These are phyloP conservation scores for Aphanomyces invadans DNA, from an alignment of 352 stramenopile genomes.

Conservation along the genomic window DNA sequence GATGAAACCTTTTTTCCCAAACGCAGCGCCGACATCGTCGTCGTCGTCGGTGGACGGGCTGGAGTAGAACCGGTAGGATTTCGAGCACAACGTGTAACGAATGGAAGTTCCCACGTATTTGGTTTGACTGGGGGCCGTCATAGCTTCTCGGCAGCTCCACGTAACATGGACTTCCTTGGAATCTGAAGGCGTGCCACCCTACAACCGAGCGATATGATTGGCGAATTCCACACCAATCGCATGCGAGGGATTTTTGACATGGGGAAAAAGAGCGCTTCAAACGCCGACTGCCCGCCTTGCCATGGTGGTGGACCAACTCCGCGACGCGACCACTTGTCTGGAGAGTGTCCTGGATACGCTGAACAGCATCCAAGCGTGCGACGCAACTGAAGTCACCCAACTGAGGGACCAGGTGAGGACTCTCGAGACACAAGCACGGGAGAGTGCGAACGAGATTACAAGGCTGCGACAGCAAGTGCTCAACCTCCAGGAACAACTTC, in stretches of 20 bases:
- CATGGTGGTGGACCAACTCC: slow-evolving; percentile 45
- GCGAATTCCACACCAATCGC: not conserved
- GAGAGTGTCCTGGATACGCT: slow-evolving; percentile 72
- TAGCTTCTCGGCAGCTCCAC: no score
- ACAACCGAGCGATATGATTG: not conserved
- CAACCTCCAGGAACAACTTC: no score
- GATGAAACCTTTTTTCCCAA: slow-evolving; percentile 71
- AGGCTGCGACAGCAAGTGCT: not conserved
- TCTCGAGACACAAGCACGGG: not conserved
- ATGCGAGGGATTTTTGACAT: not conserved
- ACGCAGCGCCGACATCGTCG: not conserved
- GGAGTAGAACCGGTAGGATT: not conserved
- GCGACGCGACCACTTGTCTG: slow-evolving; percentile 70
- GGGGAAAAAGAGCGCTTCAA: not conserved
- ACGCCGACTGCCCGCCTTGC: not conserved
- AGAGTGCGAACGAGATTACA: not conserved
- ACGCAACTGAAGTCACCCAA: no score
- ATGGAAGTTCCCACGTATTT: no score
- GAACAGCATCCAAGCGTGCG: slow-evolving; percentile 59
- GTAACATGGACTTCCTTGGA: no score
- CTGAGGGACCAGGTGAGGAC: slow-evolving; percentile 42
- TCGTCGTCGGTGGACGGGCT: not conserved
- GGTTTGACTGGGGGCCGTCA: no score
- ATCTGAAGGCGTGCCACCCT: no score
- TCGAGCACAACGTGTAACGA: no score